A percentile compares a stretch with the other conserved stretches of the same genome.
phyloP scores from a whole-genome alignment of 495 filamentous ascomycete species.

The Aspergillus olivimuriae region DNA sequence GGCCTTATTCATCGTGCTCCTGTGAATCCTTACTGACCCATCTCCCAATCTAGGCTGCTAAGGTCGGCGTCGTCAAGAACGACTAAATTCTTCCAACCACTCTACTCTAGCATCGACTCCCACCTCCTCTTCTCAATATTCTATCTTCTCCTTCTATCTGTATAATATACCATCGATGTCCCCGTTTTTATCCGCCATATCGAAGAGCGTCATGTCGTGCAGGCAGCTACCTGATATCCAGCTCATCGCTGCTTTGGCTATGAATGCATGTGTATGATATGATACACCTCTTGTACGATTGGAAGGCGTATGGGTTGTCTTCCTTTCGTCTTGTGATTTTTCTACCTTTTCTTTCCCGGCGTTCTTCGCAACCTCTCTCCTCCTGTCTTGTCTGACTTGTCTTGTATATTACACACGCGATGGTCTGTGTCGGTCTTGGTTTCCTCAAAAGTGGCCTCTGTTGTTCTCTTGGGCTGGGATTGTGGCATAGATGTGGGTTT shows the following conservation, averaged over 20 bases:
- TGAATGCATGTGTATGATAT: slow-evolving; percentile 39
- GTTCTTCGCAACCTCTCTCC: slow-evolving; percentile 27
- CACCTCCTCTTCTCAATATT: not conserved
- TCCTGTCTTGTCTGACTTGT: slow-evolving; percentile 29
- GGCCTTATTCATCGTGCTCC: too few relatives aligned
- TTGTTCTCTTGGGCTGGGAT: slow-evolving; percentile 7
- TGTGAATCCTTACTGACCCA: too few relatives aligned
- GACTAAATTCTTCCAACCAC: slow-evolving; percentile 31
- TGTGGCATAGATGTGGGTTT: slow-evolving; percentile 7
- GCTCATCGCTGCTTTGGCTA: slow-evolving; percentile 12
- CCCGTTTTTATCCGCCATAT: slow-evolving; percentile 26
- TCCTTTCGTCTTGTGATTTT: slow-evolving; percentile 18
- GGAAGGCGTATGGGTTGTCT: slow-evolving; percentile 33
- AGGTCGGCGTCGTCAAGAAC: slow-evolving; percentile 88
- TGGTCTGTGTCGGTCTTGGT: slow-evolving; percentile 6
- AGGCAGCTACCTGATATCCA: too few relatives aligned
- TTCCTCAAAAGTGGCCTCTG: slow-evolving; percentile 6
- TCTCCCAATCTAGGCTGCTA: slow-evolving; percentile 71
- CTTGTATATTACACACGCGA: slow-evolving; percentile 5
- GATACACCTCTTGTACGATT: slow-evolving; percentile 34
- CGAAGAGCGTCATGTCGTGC: slow-evolving; percentile 16
- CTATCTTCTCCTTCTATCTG: slow-evolving; percentile 21
- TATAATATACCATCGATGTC: slow-evolving; percentile 39
- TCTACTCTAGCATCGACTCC: not conserved
- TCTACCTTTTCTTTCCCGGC: slow-evolving; percentile 16